Evolutionary conservation across 306 rosid species (phyloP), one percentile per base, ranked within the genome.

Genomic region (Castanea sativa): DNA sequence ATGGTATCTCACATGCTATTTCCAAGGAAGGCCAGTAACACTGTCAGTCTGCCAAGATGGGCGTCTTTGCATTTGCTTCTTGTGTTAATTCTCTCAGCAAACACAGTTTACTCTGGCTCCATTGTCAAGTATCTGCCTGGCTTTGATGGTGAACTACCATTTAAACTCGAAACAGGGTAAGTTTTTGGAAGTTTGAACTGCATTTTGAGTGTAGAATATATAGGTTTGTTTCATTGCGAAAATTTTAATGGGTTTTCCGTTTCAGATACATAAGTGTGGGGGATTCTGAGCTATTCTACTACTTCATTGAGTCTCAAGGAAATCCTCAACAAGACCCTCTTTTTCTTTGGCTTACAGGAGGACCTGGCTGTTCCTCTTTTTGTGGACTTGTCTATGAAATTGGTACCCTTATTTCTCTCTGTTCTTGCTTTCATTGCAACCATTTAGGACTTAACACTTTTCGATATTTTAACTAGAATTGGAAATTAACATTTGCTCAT

Each of bases 311-410:
- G 70, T 69, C 81, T 20, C 51, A 55, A 25, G 57, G 81, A 43
- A 71, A 78, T 38, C 81, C 81, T 56, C 70, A 58, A 41, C 51
- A 69, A 38, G 83, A 80, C 30, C 83, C 79, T n/a, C 64, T 80
- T 12, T 68, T 80, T 58, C 74, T 74, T 51, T 80, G 83, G 83
- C 25, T 80, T 9, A 19, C 79, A 1, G 79, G 79, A 41, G 83
- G 83, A 55, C 83, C 79, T 41, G 83, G 79, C 18, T 80, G 83
- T 56, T 38, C 75, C 18, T 55, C 79, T n/a, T 32, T 74, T 53
- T 0, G 3, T 29, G 79, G 79, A 74, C 1, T 80, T 11, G 1
- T 74, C 52, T 74, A 80, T 80, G 83, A 75, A 74, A 68, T 43
- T 19, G 83, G 83, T 68, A 55, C 6, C 18, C 16, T 33, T 3